Evolutionary conservation across 140 eudicot genomes (phyloP), one percentile per base, ranked within the genome.

Genomic region (Cichorium intybus): DNA sequence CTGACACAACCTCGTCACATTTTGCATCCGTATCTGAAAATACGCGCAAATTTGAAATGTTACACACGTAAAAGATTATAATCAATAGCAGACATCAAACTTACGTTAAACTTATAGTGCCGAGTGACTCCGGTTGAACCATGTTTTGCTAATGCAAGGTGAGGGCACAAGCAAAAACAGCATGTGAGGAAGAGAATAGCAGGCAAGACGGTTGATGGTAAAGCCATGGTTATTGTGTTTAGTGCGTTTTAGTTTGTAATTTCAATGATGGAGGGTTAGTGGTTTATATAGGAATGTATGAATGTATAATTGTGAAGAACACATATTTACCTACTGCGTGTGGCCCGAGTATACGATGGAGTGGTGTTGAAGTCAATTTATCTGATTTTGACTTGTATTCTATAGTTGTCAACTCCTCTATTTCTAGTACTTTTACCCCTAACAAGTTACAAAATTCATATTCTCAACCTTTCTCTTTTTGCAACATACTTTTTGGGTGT

Each of bases 81-180:
- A 59, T 7, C 10, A 3, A 15, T 47, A 41, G 23, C 17, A 11
- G 69, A 5, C 24, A 34, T 24, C 1, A 69, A 75, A 68, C 81
- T 59, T 87, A 87, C 91, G 56, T 87, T 66, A 70, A 87, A 81
- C 67, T 49, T 82, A 46, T 86, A 86, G 73, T 80, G 84, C 67
- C 95, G 75, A 1, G 90, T 86, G 10, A 57, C 39, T 70, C 77
- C 71, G 10, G 68, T 34, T 22, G 43, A 47, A 12, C 23, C 69
- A 76, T 75, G 78, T 31, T 57, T 71, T 1, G 81, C 81, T 24
- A 33, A 12, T 29, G 49, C 77, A 12, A 69, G 15, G 24, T 70
- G 51, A 68, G 80, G 74, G 48, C 43, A 33, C n/a, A 71, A 52
- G 53, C 60, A 62, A 26, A 77, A 8, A 60, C 47, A 23, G 72